phyloP scores from a whole-genome alignment of 129 eudicot species.

The Lactuca saligna region DNA sequence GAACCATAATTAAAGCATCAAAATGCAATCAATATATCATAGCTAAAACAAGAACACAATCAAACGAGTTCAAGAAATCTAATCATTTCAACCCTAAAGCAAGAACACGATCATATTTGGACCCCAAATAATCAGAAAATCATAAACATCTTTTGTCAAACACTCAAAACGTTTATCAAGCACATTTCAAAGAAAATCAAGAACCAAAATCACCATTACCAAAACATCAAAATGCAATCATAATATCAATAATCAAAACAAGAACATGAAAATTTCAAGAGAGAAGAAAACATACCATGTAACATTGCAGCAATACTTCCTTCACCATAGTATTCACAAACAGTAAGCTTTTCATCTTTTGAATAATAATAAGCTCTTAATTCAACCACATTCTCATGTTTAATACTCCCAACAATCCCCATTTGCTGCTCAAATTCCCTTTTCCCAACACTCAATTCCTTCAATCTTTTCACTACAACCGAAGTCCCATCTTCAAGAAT shows the following conservation, averaged over 20 bases:
- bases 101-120: background rate
- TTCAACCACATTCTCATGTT: slow-evolving; percentile 83
- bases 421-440: slow-evolving; percentile 87
- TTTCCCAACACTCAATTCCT: slow-evolving; percentile 84
- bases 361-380: slow-evolving; percentile 94
- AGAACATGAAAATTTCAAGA: slow-evolving; percentile 1
- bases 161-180: background rate
- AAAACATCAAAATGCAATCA: slow-evolving; percentile 7
- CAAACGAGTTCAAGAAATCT: background rate
- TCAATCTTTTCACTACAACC: slow-evolving; percentile 96
- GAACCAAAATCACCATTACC: background rate
- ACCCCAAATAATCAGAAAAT: background rate
- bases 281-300: slow-evolving; percentile 56
- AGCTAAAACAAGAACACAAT: slow-evolving; percentile 14
- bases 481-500: slow-evolving; percentile 86
- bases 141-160: background rate
- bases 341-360: slow-evolving; percentile 92
- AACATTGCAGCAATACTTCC: slow-evolving; percentile 91
- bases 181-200: background rate
- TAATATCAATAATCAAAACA: slow-evolving; percentile 6
- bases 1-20: background rate
- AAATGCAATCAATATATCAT: slow-evolving; percentile 17
- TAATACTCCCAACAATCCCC: slow-evolving; percentile 82
- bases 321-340: slow-evolving; percentile 72
- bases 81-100: background rate